Conservation (phyloP, 2,329 filamentous ascomycete species). For the Ophiobolus disseminans region DNA sequence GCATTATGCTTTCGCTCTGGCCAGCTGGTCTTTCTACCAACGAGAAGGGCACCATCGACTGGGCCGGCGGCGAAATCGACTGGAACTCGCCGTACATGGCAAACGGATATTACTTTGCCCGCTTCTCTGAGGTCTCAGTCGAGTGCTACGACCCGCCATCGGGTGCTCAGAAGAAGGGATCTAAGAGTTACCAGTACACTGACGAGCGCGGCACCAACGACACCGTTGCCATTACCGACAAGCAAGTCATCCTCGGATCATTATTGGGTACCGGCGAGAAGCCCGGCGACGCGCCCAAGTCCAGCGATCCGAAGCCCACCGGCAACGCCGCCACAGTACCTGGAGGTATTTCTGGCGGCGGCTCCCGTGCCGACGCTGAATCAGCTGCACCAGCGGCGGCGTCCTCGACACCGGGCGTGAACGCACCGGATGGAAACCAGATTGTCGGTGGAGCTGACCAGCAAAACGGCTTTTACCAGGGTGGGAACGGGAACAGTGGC, state of each 20-base stretch:
- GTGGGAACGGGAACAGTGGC: slow-evolving; percentile 20
- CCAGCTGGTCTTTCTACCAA: slow-evolving; percentile 84
- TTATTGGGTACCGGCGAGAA: slow-evolving; percentile 82
- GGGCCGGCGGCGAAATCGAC: slow-evolving; percentile 90
- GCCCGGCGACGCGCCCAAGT: slow-evolving; percentile 57
- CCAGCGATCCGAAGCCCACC: slow-evolving; percentile 35
- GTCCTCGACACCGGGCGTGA: background rate
- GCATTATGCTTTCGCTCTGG: slow-evolving; percentile 95
- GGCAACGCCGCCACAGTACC: slow-evolving; percentile 59
- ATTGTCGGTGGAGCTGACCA: slow-evolving; percentile 14
- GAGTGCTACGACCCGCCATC: slow-evolving; percentile 86
- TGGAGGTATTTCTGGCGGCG: slow-evolving; percentile 61
- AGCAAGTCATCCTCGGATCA: slow-evolving; percentile 77
- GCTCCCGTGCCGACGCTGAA: slow-evolving; percentile 49
- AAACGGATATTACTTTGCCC: slow-evolving; percentile 88
- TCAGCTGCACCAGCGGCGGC: slow-evolving; percentile 18
- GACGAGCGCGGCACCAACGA: slow-evolving; percentile 71
- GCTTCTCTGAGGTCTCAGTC: slow-evolving; percentile 77
- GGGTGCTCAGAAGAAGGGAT: slow-evolving; percentile 66
- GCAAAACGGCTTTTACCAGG: slow-evolving; percentile 35
- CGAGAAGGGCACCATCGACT: slow-evolving; percentile 81
- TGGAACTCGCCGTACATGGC: slow-evolving; percentile 85
- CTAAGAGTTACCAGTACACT: slow-evolving; percentile 77
- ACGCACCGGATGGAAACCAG: slow-evolving; percentile 9
- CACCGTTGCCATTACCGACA: slow-evolving; percentile 75